These are phyloP conservation scores for Poa pratensis DNA, from an alignment of 176 grass and related monocot genomes.

Conservation along the genomic window DNA sequence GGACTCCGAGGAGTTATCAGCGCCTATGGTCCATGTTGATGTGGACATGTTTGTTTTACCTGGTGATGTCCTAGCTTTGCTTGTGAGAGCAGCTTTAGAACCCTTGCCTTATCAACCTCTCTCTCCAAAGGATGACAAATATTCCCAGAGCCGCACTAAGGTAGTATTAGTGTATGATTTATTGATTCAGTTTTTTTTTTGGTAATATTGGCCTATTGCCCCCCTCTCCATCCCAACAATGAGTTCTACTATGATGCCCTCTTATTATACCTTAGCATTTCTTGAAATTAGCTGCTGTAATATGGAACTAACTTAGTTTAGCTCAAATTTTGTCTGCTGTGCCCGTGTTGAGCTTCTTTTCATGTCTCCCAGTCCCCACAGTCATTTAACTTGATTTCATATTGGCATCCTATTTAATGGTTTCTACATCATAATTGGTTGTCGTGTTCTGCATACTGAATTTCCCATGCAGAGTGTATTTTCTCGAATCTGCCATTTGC, in stretches of 20 bases:
- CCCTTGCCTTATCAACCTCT: conserved; percentile 66
- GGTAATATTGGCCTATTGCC: conserved; percentile 19
- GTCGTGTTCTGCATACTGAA: not conserved
- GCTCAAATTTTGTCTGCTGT: conserved; percentile 5
- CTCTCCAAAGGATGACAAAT: conserved; percentile 85
- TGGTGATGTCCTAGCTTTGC: conserved; percentile 79
- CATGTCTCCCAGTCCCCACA: not conserved
- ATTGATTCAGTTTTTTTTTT: conserved; percentile 1
- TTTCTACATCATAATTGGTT: conserved; percentile 18
- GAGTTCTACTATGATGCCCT: conserved; percentile 8
- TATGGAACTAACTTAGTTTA: conserved; percentile 32
- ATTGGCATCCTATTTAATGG: not conserved
- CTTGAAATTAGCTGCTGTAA: not conserved
- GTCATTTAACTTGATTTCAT: not conserved
- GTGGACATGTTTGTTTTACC: conserved; percentile 80
- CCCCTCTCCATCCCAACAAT: conserved; percentile 12
- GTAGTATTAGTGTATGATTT: conserved; percentile 48
- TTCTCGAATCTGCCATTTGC: not conserved
- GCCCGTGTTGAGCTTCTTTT: conserved; percentile 7
- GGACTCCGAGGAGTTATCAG: conserved; percentile 60
- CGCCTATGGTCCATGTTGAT: conserved; percentile 72
- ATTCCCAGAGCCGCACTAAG: conserved; percentile 75
- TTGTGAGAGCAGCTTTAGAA: conserved; percentile 75
- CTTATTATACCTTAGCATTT: conserved; percentile 8
- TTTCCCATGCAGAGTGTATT: conserved; percentile 13